Evolutionary conservation across 1,284 basidiomycete genomes (phyloP), one percentile per base, ranked within the genome.

Genomic region (Cutaneotrichosporon sp.): DNA sequence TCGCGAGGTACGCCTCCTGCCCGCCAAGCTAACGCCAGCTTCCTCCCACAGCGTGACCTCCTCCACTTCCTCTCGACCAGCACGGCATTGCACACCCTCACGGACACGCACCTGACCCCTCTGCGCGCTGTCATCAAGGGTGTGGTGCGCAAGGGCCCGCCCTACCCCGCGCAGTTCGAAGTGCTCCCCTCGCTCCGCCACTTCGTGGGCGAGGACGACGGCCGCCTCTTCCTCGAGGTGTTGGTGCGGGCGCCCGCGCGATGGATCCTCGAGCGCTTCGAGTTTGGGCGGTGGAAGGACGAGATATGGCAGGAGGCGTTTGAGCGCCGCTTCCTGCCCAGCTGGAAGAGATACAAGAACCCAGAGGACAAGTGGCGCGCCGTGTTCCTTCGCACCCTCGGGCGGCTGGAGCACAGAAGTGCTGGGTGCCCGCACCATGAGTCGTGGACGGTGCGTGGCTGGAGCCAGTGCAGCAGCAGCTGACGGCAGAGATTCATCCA

Each of bases 381-480:
- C 0, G 66, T 67, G 8, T 78, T 74, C 49, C 46, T 78, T 16
- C 74, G 75, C 25, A 55, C 71, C 20, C 63, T 79, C 0, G 66
- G 71, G 2, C 59, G 70, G 3, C 49, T 79, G 22, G 74, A 75
- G 24, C 76, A 79, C 62, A 69, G 76, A 0, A 43, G 64, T 22
- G 54, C 67, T 4, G 75, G 76, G 0, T 79, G 77, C 50, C 70
- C 73, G 2, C 77, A 78, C 54, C 72, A 76, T 42, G 77, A 79
- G 59, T 66, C 70, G 1, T 78, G 74, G 75, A 78, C 76, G 8
- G 73, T 75, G 46, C 58, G 72, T 68, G n/a, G n/a, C n/a, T n/a
- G n/a, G n/a, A n/a, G n/a, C n/a, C n/a, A n/a, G n/a, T n/a, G n/a
- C n/a, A n/a, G n/a, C n/a, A n/a, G 5, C n/a, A 38, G 9, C n/a